phyloP scores from a whole-genome alignment of 73 alveolate species.

The Paramecium tetraurelia region DNA sequence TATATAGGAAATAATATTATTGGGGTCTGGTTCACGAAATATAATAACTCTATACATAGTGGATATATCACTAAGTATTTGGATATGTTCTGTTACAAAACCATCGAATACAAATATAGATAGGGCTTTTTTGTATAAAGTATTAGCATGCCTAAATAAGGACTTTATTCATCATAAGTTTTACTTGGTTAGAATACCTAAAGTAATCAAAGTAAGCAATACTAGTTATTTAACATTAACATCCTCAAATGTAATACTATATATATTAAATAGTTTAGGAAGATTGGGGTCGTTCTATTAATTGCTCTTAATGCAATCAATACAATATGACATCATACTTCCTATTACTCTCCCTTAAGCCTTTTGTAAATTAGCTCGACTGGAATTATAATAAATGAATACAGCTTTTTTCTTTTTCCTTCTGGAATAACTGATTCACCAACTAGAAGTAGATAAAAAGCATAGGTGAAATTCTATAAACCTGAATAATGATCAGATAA shows the following conservation, averaged over 20 bases:
- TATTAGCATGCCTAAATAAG: slow-evolving; percentile 86
- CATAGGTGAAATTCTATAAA: slow-evolving; percentile 87
- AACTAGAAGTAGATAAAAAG: slow-evolving; percentile 88
- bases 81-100: slow-evolving; percentile 88
- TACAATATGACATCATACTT: slow-evolving; percentile 40
- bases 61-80: slow-evolving; percentile 82
- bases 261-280: not conserved
- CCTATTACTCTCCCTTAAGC: slow-evolving; percentile 74
- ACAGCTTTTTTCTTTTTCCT: slow-evolving; percentile 72
- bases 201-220: slow-evolving; percentile 34
- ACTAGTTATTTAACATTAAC: slow-evolving; percentile 52
- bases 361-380: slow-evolving; percentile 88
- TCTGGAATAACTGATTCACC: slow-evolving; percentile 88
- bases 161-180: slow-evolving; percentile 91
- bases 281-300: not conserved
- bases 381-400: not conserved
- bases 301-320: slow-evolving; percentile 30
- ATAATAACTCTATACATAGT: slow-evolving; percentile 80
- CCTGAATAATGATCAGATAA: slow-evolving; percentile 92
- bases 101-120: slow-evolving; percentile 84
- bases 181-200: slow-evolving; percentile 58
- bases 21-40: slow-evolving; percentile 76
- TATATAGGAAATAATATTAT: slow-evolving; percentile 87
- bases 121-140: slow-evolving; percentile 91
- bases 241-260: slow-evolving; percentile 2